A percentile compares a stretch with the other conserved stretches of the same genome.
Evolutionary conservation across 2,329 filamentous ascomycete species (phyloP).

Genomic region (Aureobasidium leucospermi): DNA sequence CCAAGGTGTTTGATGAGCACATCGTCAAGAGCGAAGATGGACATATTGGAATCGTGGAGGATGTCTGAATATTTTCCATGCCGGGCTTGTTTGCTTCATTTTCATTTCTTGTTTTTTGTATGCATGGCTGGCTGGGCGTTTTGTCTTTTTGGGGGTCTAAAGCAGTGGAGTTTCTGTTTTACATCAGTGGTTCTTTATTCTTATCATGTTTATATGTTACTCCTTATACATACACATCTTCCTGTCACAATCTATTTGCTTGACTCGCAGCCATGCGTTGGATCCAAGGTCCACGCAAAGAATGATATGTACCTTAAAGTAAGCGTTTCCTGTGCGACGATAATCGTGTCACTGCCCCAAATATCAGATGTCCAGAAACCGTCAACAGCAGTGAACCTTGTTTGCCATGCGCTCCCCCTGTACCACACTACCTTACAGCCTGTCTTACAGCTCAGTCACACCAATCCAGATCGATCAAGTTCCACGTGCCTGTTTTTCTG

Average conservation of each 20-base stretch:
- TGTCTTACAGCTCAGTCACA: neutral
- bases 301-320: no score
- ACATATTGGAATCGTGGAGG: neutral
- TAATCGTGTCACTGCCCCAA: neutral
- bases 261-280: no score
- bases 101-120: no score
- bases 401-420: neutral
- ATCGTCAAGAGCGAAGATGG: neutral
- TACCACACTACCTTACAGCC: neutral
- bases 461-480: neutral
- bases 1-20: neutral
- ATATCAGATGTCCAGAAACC: neutral
- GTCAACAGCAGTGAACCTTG: neutral
- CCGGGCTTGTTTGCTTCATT: no score
- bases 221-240: no score
- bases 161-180: no score
- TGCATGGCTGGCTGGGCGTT: no score
- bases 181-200: no score
- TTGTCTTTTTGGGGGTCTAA: no score
- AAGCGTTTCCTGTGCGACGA: neutral
- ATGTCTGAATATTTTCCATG: neutral
- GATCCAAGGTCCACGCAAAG: no score
- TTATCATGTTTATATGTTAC: no score
- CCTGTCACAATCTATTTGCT: no score
- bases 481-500: neutral